Conservation (phyloP, 352 stramenopile genomes). For the Globisporangium canariense region DNA sequence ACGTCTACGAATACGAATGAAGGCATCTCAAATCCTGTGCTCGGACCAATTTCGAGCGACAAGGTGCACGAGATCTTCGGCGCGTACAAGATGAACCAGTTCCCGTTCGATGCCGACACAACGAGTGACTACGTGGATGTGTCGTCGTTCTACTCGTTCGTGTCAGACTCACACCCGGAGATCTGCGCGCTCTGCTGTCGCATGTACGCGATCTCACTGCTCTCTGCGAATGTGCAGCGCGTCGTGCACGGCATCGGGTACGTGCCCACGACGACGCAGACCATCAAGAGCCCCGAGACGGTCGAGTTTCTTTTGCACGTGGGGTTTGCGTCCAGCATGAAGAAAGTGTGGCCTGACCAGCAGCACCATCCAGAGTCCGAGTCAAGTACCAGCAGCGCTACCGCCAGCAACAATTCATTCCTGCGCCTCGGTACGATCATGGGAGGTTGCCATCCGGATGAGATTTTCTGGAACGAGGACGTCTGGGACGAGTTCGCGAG, state of each 20-base stretch:
- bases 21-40: background rate
- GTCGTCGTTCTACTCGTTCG: conserved; percentile 83
- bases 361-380: conserved; percentile 1
- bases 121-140: conserved; percentile 76
- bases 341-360: conserved; percentile 7
- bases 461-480: conserved; percentile 50
- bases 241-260: conserved; percentile 64
- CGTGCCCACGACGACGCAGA: conserved; percentile 50
- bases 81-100: conserved; percentile 62
- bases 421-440: conserved; percentile 11
- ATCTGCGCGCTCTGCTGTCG: conserved; percentile 78
- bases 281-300: conserved; percentile 35
- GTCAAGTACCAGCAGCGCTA: background rate
- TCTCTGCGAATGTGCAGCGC: conserved; percentile 48
- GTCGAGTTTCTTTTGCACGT: conserved; percentile 68
- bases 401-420: conserved; percentile 4
- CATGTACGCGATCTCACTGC: conserved; percentile 64
- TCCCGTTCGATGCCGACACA: conserved; percentile 69
- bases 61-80: conserved; percentile 50
- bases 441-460: conserved; percentile 25
- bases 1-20: background rate
- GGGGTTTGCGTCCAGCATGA: conserved; percentile 60
- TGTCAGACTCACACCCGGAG: conserved; percentile 75
- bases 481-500: conserved; percentile 52
- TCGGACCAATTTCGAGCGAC: conserved; percentile 25